Percentiles rank a stretch among this genome's conserved stretches.
Conservation (phyloP, 768 basidiomycete genomes). For the Dictyophora rubrovolvata region DNA sequence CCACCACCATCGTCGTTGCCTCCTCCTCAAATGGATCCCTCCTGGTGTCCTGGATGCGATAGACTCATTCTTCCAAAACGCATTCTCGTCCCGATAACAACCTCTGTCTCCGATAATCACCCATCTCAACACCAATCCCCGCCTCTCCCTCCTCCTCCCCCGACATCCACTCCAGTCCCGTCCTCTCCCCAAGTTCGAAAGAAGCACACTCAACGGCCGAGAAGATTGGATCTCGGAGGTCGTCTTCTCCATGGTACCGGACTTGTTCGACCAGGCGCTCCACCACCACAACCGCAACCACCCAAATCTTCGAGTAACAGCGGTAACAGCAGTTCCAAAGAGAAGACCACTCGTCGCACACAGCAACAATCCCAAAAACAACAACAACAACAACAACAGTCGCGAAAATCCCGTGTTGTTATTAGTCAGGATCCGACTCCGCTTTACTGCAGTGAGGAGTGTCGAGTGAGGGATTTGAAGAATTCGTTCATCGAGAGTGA, state of each 20-base stretch:
- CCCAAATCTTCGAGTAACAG: constrained; percentile 29
- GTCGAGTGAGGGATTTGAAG: constrained; percentile 48
- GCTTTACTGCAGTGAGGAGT: constrained; percentile 77
- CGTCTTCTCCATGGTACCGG: constrained; percentile 61
- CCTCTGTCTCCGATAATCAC: constrained; percentile 16
- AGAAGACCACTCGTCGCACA: constrained; percentile 6
- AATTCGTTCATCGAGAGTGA: constrained; percentile 3
- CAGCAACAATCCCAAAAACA: constrained; percentile 6
- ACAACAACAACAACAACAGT: constrained; percentile 15
- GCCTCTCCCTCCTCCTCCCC: neutral
- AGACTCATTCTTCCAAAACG: constrained; percentile 76
- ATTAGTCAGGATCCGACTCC: constrained; percentile 76
- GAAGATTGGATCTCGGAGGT: constrained; percentile 19
- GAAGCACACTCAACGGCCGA: constrained; percentile 18
- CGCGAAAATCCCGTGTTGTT: constrained; percentile 45
- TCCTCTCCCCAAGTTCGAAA: constrained; percentile 17
- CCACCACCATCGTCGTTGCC: neutral
- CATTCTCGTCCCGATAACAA: constrained; percentile 36
- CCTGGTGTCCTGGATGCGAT: constrained; percentile 77
- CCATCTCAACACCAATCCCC: constrained; percentile 10
- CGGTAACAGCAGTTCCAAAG: constrained; percentile 19
- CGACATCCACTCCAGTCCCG: constrained; percentile 12
- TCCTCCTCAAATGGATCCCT: constrained; percentile 19
- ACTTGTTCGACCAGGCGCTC: constrained; percentile 47
- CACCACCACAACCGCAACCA: neutral